phyloP scores from a whole-genome alignment of 257 asterid genomes.

The Paraleonurus japonicus region DNA sequence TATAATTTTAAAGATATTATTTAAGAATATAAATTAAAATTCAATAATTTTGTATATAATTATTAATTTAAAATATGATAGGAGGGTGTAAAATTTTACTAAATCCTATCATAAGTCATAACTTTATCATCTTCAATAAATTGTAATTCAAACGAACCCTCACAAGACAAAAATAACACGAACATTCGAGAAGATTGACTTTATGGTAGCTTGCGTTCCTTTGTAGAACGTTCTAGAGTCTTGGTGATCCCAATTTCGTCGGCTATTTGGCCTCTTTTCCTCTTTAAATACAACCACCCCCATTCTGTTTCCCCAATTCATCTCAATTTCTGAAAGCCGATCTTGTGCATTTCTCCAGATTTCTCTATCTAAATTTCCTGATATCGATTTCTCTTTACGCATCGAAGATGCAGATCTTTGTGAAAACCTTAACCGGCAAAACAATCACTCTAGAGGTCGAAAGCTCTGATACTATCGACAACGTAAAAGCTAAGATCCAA shows the following conservation, averaged over 20 bases:
- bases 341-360: neutral
- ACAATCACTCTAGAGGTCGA: slow-evolving; percentile 29
- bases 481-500: slow-evolving; percentile 25
- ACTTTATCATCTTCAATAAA: too few species aligned
- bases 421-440: slow-evolving; percentile 26
- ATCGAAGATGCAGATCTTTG: slow-evolving; percentile 26
- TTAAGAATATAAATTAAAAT: too few species aligned
- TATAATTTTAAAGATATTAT: too few species aligned
- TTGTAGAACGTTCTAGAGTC: neutral
- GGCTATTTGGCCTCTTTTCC: neutral
- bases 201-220: neutral
- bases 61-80: too few species aligned
- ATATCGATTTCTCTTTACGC: neutral
- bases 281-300: neutral
- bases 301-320: neutral
- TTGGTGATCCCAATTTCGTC: neutral
- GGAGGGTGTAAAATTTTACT: too few species aligned
- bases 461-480: slow-evolving; percentile 27
- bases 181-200: neutral
- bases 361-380: neutral
- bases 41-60: too few species aligned
- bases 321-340: neutral
- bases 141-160: too few species aligned
- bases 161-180: neutral
- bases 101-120: too few species aligned